Evolutionary conservation across 768 basidiomycete genomes (phyloP), one percentile per base, ranked within the genome.

Genomic region (Boletellus sp.): DNA sequence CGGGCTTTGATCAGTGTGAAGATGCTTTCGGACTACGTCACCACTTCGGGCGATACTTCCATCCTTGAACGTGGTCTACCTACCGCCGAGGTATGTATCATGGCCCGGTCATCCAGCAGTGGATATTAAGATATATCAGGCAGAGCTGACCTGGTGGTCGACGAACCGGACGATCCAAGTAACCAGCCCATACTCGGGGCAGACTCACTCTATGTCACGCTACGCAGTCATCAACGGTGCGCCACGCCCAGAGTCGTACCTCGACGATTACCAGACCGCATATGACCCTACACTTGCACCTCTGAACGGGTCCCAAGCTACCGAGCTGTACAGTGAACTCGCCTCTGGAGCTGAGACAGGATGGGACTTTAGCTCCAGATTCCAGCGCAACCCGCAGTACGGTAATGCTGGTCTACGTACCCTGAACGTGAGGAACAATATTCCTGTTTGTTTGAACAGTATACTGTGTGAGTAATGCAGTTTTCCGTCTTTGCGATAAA

Each of bases 11-110:
- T 9, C 15, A 34, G 9, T 9, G 16, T 40, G 19, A 57, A 93
- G 86, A 96, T 97, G 93, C 73, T 97, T 23, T 75, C 79, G n/a
- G 79, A 81, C n/a, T 96, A 97, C 63, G 78, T 95, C 42, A 67
- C 75, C 3, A 77, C 75, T 4, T 85, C 81, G 8, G 80, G 84
- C 15, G 92, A 96, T 67, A 81, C 72, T 1, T 65, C 75, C n/a
- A 87, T 96, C 52, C 77, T 97, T 23, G 62, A 63, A 13, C 81
- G 91, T 26, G 94, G 87, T 3, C 72, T 97, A n/a, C 89, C 91
- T 48, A 70, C 93, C 23, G 88, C 89, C 5, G 90, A 94, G 71
- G 85, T 84, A 52, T 20, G 73, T 56, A 6, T 26, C 32, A n/a
- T 22, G 20, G 22, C 17, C 3, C 34, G 20, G 11, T n/a, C 22